Evolutionary conservation across 495 filamentous ascomycete species (phyloP), one percentile per base, ranked within the genome.

Genomic region (Hyphodiscus hymeniophilus): DNA sequence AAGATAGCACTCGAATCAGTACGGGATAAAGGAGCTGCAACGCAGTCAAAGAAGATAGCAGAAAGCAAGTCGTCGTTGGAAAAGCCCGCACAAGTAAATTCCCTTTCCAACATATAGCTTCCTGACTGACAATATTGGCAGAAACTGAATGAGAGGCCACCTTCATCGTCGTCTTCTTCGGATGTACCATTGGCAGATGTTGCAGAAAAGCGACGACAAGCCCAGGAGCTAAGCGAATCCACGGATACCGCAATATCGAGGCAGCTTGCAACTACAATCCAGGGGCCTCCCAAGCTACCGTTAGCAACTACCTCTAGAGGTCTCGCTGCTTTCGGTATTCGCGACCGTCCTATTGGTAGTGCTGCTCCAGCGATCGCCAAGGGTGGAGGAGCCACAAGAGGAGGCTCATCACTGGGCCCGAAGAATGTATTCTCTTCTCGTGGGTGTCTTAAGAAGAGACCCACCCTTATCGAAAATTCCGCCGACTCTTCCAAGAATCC

Each of bases 341-440:
- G 26, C 10, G 30, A 21, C 20, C 11, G 13, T 22, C 20, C 26
- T 2, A 26, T 24, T 16, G 6, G 24, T 18, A 48, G 43, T 12
- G 48, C 32, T 7, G 15, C 22, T n/a, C 20, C 42, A 6, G 12
- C 38, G 41, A 31, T 39, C 17, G 21, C 23, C 8, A 40, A 45
- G 17, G 46, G 50, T 13, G 51, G 39, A 34, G 48, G 43, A 15
- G 55, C 55, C 20, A 51, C 50, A 3, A 42, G 51, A 23, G 55
- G 55, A 30, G 42, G 48, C 31, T 17, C 34, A 12, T 26, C 34
- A 7, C 16, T 48, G 20, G 22, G 20, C 7, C 31, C 16, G n/a
- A 55, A 38, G 26, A 60, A 54, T 46, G 50, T 60, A 0, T 56
- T 60, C 26, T 21, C 47, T 3, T 6, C n/a, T 7, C 20, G 48